Evolutionary conservation across 2,329 filamentous ascomycete species (phyloP).

Genomic region (Pseudohalonectria lignicola): DNA sequence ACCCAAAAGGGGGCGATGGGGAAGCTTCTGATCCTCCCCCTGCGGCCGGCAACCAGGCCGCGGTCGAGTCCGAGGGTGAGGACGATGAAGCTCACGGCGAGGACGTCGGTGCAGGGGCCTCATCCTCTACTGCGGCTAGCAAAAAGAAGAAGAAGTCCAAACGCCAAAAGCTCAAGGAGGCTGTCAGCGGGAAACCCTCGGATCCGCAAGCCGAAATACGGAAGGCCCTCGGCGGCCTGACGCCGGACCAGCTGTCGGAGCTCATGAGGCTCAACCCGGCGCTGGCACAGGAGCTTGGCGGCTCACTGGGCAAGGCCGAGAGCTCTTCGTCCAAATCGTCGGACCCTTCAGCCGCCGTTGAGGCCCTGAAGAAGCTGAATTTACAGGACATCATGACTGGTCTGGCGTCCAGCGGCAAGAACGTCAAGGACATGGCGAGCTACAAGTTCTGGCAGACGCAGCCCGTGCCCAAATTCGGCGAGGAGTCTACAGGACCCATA

Average conservation of each 20-base stretch:
- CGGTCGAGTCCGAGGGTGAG: conserved; percentile 35
- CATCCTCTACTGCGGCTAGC: conserved; percentile 22
- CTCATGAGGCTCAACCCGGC: conserved; percentile 65
- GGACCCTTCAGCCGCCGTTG: conserved; percentile 29
- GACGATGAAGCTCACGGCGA: conserved; percentile 21
- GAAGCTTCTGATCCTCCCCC: conserved; percentile 23
- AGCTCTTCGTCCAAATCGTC: conserved; percentile 13
- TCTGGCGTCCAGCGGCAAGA: conserved; percentile 68
- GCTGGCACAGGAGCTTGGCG: conserved; percentile 46
- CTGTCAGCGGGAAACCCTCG: conserved; percentile 22
- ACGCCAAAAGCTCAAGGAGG: conserved; percentile 47
- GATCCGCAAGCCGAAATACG: conserved; percentile 29
- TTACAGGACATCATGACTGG: conserved; percentile 66
- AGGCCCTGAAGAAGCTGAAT: conserved; percentile 50
- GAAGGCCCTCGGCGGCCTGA: conserved; percentile 41
- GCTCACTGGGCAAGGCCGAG: conserved; percentile 11
- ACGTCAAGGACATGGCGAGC: conserved; percentile 88
- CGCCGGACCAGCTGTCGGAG: conserved; percentile 48
- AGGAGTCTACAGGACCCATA: conserved; percentile 28
- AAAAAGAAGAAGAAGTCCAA: conserved; percentile 59
- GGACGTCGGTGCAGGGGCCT: conserved; percentile 13
- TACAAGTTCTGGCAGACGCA: conserved; percentile 99
- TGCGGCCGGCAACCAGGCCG: conserved; percentile 32
- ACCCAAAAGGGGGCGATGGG: conserved; percentile 33
- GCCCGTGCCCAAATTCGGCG: conserved; percentile 76